Evolutionary conservation across 108 stramenopile species (phyloP), one percentile per base, ranked within the genome.

Genomic region (Nannochloropsis salina): DNA sequence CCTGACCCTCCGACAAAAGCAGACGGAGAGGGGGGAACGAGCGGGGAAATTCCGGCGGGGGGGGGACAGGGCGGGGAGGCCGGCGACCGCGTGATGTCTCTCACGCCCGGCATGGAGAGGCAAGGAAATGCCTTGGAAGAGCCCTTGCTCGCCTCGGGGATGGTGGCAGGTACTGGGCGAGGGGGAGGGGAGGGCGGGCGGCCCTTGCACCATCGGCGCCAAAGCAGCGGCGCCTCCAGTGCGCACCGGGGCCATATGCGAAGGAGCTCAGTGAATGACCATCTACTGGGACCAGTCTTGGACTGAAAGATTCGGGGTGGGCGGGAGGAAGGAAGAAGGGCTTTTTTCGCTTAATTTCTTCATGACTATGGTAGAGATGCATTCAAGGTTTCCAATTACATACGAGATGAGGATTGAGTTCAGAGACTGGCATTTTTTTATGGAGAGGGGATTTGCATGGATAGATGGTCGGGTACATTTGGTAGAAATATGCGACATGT

Each of bases 221-320:
- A 51, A 15, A 51, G 47, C 15, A 51, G 47, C 15, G 47, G 47
- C 10, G 10, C 47, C 12, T 10, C 15, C 12, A 51, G 12, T 51
- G 10, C 47, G 10, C 47, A 51, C 47, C 10, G 47, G 47, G 47
- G 47, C 12, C 47, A 51, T 51, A 15, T 10, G 47, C 47, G 47
- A n/a, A 74, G 61, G 61, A 74, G 61, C 6, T 74, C 61, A 3
- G 8, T 74, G 61, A 74, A 74, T 74, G 61, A 74, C 61, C 61
- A 74, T n/a, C n/a, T 74, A n/a, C n/a, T 74, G 61, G 61, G 61
- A n/a, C 61, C 61, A n/a, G 61, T 74, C 20, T 74, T 74, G 61
- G 61, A 74, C n/a, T 74, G n/a, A n/a, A 74, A n/a, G 61, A n/a
- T 1, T n/a, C 15, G 61, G 8, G n/a, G 15, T 3, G n/a, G 61